Base-by-base conservation (phyloP, 192 early-diverging fungal genomes). In the Coemansia sp. region DNA sequence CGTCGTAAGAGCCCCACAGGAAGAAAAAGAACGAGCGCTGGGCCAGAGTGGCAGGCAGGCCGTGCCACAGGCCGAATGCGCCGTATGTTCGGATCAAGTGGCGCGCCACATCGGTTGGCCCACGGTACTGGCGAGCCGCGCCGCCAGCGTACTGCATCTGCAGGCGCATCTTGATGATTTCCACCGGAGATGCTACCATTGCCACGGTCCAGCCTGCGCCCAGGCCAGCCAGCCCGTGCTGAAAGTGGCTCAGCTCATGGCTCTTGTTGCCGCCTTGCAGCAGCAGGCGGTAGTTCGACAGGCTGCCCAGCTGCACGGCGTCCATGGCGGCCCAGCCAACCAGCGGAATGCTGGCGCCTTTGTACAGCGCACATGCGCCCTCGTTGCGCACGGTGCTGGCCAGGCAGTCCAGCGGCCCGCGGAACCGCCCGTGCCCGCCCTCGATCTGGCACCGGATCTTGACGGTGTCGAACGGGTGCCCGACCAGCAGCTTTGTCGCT, bases 251-350 rank as follows among this genome's bases (percentile, higher is more conserved):
- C 14, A 93, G 67, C 55, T 77, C 81, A 19, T 81, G 76, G 35
- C 82, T 70, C 35, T 82, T 84, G 55, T 90, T 83, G 49, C 84
- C 85, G 43, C 83, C 77, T 63, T 93, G 88, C 11, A 90, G 79
- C 17, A 88, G 45, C 58, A 93, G 62, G 12, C 90, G 87, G 66
- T 91, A 84, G 76, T 94, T 93, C 27, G 91, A 91, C 43, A 96
- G 72, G 2, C 92, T 90, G 23, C 94, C 94, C 59, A 97, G 75
- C 62, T 83, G 79, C 24, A 82, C 76, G 6, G 83, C 75, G 55
- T 95, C 93, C 93, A 95, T 94, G 53, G 92, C 79, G 2, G 88
- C 87, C 93, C 93, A 97, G 11, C 95, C 95, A 52, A 97, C 66
- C 49, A 97, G 72, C 17, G 95, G 95, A 9, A 93, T 92, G 21